Evolutionary conservation across 129 eudicot genomes (phyloP).

Genomic region (Silybum marianum): DNA sequence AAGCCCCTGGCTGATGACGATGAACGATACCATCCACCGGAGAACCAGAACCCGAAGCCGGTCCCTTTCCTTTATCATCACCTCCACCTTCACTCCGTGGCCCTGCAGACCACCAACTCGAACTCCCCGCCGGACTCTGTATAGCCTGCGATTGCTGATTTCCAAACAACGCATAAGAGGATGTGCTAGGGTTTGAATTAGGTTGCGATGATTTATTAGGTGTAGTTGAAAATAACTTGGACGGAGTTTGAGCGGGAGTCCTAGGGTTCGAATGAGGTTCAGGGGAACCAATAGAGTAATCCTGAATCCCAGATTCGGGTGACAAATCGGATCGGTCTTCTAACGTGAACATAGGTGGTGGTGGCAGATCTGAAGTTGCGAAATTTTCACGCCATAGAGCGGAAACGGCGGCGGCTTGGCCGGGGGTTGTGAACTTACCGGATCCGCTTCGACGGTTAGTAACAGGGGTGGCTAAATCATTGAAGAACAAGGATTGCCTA

Average conservation of each 20-base stretch:
- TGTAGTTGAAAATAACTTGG: slow-evolving; percentile 19
- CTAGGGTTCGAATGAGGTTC: slow-evolving; percentile 67
- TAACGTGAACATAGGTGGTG: slow-evolving; percentile 84
- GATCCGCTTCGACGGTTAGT: slow-evolving; percentile 62
- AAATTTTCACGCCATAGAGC: slow-evolving; percentile 98
- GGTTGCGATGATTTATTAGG: slow-evolving; percentile 15
- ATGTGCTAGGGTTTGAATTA: slow-evolving; percentile 30
- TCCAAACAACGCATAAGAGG: slow-evolving; percentile 10
- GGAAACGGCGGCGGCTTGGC: slow-evolving; percentile 97
- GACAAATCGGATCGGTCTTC: slow-evolving; percentile 90
- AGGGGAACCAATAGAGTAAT: slow-evolving; percentile 64
- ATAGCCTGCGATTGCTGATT: slow-evolving; percentile 51
- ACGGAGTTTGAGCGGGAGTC: slow-evolving; percentile 63
- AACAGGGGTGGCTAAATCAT: slow-evolving; percentile 84
- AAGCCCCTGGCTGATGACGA: slow-evolving; percentile 52
- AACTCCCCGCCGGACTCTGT: slow-evolving; percentile 52
- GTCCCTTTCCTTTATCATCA: slow-evolving; percentile 80
- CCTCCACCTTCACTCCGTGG: slow-evolving; percentile 52
- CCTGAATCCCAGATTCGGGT: slow-evolving; percentile 77
- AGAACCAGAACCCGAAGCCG: slow-evolving; percentile 51
- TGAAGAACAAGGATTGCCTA: slow-evolving; percentile 72
- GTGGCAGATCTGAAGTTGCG: slow-evolving; percentile 87
- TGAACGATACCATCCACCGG: slow-evolving; percentile 96
- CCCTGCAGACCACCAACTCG: slow-evolving; percentile 86
- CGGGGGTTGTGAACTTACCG: slow-evolving; percentile 74